Conservation (phyloP, 768 basidiomycete species). For the Collybiopsis luxurians region DNA sequence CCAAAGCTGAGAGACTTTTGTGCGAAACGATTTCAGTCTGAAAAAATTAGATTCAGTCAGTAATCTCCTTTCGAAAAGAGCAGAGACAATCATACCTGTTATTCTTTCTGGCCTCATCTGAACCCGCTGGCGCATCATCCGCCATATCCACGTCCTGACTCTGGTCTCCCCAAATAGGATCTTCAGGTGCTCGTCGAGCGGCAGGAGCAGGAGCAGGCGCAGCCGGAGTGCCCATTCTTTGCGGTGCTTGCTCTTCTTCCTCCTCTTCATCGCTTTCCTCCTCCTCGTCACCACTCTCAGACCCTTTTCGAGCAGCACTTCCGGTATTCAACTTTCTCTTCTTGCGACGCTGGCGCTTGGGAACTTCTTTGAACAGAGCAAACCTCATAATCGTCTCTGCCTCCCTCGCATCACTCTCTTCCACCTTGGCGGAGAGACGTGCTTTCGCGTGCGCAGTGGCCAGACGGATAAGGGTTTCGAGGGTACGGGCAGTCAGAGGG, state of each 20-base stretch:
- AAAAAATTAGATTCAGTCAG: conserved; percentile 11
- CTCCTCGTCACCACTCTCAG: conserved; percentile 52
- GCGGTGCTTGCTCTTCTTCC: conserved; percentile 40
- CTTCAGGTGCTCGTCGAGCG: conserved; percentile 37
- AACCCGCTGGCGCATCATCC: conserved; percentile 31
- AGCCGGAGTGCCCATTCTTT: conserved; percentile 52
- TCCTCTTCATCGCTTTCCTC: conserved; percentile 50
- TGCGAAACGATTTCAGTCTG: conserved; percentile 81
- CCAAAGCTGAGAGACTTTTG: conserved; percentile 71
- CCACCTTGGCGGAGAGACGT: conserved; percentile 81
- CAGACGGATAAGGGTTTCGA: conserved; percentile 97
- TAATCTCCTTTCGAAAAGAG: conserved; percentile 1
- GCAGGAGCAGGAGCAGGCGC: conserved; percentile 26
- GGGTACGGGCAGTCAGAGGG: conserved; percentile 95
- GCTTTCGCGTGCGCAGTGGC: conserved; percentile 98
- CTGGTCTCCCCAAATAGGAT: conserved; percentile 66
- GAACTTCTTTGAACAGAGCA: conserved; percentile 96
- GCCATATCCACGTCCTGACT: conserved; percentile 67
- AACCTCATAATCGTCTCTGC: conserved; percentile 97
- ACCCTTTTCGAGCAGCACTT: conserved; percentile 46
- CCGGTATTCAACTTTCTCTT: conserved; percentile 84
- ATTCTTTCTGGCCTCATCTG: conserved; percentile 1
- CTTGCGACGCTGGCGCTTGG: conserved; percentile 77
- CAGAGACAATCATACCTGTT: conserved; percentile 1
- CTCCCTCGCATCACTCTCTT: conserved; percentile 79